Base-by-base conservation (phyloP, 148 eudicot species). In the Diospyros kaki region DNA sequence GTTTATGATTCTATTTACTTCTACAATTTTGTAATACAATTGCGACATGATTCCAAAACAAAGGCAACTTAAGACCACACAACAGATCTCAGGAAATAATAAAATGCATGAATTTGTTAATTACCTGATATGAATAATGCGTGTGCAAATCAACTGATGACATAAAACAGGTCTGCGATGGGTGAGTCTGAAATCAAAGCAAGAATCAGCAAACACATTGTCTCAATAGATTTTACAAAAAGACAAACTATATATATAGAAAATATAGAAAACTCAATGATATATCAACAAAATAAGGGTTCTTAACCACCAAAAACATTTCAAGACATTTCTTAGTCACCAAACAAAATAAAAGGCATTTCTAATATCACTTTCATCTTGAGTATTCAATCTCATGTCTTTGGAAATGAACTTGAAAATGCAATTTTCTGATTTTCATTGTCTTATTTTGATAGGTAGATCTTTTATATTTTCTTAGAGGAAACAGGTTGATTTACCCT, bases 111-210 rank as follows among this genome's bases (percentile, higher is more conserved):
- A 58, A 44, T 38, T 42, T 44, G 48, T 69, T 40, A 72, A 65
- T 73, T 86, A 93, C 99, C 99, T 96, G 99, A 80, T 96, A 96
- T 50, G 99, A 96, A 83, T 96, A 96, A 84, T 96, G 99, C 56
- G 99, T 96, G 82, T 96, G 99, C 72, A 96, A 87, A 84, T 96
- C 99, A 71, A 96, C 98, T n/a, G 99, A 96, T 61, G 99, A 96
- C 99, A 96, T 96, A 75, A 96, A 96, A 76, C 99, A 96, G n/a
- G 98, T 91, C 70, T 96, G 99, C 28, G 99, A 81, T 69, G 99
- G 99, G 81, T 96, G 99, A 58, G 99, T 96, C 99, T 96, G 90
- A 64, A 78, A 82, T 51, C 56, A 77, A 84, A 42, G 71, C 46
- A 71, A 17, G 58, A 64, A 69, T 18, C 55, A 18, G 84, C 61